Evolutionary conservation across 1,284 basidiomycete species (phyloP), one percentile per base, ranked within the genome.

Genomic region (Mycosarcoma mackinlayi): DNA sequence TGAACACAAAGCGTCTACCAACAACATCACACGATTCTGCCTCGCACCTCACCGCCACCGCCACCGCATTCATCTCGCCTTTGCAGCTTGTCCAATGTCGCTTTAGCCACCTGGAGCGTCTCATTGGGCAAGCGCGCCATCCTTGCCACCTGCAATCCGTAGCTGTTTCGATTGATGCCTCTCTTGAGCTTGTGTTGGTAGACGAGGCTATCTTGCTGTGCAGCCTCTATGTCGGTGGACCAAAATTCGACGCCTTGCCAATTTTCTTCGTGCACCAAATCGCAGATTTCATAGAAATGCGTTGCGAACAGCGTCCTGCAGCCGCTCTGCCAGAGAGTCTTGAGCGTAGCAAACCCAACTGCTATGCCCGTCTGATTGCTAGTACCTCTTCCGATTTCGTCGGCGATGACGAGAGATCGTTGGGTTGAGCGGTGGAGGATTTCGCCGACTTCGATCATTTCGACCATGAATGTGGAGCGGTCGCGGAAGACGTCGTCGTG

Each of bases 401-500:
- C 80, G 18, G 76, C 76, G 41, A 82, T 79, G 27, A 82, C 79
- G 7, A 80, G 49, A 25, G 58, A 63, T 5, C 57, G 51, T 1
- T 27, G 23, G 2, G 79, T 78, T 2, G 95, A 93, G 28, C 90
- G 88, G 23, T 87, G 86, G 23, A 98, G 77, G 28, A 87, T 87
- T 10, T 84, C 83, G 2, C 85, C 84, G 9, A 86, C 86, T 64
- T 85, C 84, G 41, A 76, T 64, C 84, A 85, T 85, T 63, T 85
- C 84, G 19, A 84, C 82, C 92, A 94, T 93, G 83, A 98, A 97
- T 0, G 94, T 96, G 77, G 92, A 94, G 58, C 91, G 86, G 81
- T 96, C 93, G 60, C 92, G 88, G 83, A 92, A 96, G 30, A 98
- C 84, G 80, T 98, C 94, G 81, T 98, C 95, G 79, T 92, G 91